Base-by-base conservation (phyloP, 2,329 filamentous ascomycete genomes). In the Chaetomium sp. region DNA sequence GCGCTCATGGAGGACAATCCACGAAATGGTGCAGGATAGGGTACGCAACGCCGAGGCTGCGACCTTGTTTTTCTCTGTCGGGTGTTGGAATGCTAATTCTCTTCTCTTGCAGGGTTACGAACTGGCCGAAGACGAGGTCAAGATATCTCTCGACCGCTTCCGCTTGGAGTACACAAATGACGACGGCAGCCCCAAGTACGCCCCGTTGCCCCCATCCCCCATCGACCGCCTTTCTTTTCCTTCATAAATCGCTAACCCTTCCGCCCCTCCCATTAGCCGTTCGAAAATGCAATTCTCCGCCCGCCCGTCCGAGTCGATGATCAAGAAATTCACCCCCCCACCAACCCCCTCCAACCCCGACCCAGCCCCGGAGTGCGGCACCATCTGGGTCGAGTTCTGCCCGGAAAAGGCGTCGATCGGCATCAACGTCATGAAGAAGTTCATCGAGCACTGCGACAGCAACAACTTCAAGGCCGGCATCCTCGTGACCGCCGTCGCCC, bases 331-430 rank as follows among this genome's bases (percentile, higher is more conserved):
- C 82, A 92, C 91, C 3, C 87, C 89, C 8, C 85, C 90, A 7
- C 82, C 89, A 25, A 91, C 88, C 67, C 80, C 86, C 69, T 80
- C 81, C 70, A 89, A 91, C 76, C 90, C 90, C 53, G 83, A 90
- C 73, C 91, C 90, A 45, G 81, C 82, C 59, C 83, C 90, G 61
- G 88, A 92, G 73, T 91, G 93, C 76, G 95, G 95, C 74, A 91
- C 88, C 62, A 90, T 99, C 81, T 97, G 91, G 85, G 86, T 98
- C 73, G 93, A 98, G 80, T 99, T 99, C 83, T 90, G 91, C 74
- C 81, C 85, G 42, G 71, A 73, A 65, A 76, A 78, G 69, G 91
- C 96, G 70, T 81, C 88, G 63, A 89, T 98, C 66, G 95, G 95
- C 71, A 92, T 97, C 75, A 93, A 93, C 79, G 92, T 97, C 77